Base-by-base conservation (phyloP, 148 eudicot genomes). In the Drosera capensis region DNA sequence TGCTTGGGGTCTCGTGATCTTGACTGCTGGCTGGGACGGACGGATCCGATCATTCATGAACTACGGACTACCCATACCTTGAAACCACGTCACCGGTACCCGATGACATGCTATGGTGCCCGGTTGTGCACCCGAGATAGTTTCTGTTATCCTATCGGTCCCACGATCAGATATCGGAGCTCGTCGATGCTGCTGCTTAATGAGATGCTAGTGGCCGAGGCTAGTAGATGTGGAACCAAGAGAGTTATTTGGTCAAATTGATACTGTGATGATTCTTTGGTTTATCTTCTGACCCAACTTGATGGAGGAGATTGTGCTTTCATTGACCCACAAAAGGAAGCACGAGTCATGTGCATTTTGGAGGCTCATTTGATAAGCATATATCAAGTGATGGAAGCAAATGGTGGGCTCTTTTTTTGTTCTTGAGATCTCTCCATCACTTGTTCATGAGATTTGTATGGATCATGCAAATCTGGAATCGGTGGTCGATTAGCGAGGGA, bases 11-110 rank as follows among this genome's bases (percentile, higher is more conserved):
- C 58, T 90, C 49, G 95, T 90, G 17, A 81, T 90, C 51, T 85
- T 90, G 8, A 80, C 99, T 19, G 99, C 82, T 20, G 85, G 94
- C 6, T 79, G 80, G 79, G 95, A 85, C 69, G 99, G 99, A 40
- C 66, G 75, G 25, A 90, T 90, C 7, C 69, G 77, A 50, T 68
- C 99, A n/a, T 90, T 80, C 70, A 80, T 67, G 53, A 90, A 85
- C 55, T 90, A 90, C 52, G 99, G 99, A 8, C 58, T 85, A 40
- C 95, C 95, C 2, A 68, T 70, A 25, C 71, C 86, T 23, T 46
- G 45, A 17, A 4, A 34, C n/a, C 9, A 34, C 14, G 1, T 13
- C 11, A 2, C 2, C 9, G 38, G 14, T 11, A 11, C 31, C 7
- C 7, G 37, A 26, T 25, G 40, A 54, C 51, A 52, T 43, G 45